These are phyloP conservation scores for Colletotrichum sublineola DNA, from an alignment of 2,329 filamentous ascomycete genomes.

Conservation along the genomic window DNA sequence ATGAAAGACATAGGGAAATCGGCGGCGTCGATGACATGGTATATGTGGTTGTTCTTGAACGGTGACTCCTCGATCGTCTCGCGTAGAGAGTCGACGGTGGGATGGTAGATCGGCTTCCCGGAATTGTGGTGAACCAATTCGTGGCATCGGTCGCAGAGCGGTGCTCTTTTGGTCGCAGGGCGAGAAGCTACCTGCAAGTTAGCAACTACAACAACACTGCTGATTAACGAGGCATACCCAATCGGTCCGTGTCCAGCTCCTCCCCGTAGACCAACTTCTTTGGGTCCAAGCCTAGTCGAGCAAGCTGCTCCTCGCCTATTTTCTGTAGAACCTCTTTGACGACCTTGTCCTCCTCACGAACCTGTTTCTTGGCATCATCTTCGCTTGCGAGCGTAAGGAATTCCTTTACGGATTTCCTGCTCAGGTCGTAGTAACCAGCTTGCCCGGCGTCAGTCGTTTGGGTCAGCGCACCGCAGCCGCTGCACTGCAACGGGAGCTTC, in stretches of 20 bases:
- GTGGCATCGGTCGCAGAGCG: slow-evolving; percentile 91
- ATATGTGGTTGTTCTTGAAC: slow-evolving; percentile 92
- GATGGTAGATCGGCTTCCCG: slow-evolving; percentile 81
- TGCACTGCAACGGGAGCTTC: slow-evolving; percentile 68
- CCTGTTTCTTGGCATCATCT: slow-evolving; percentile 38
- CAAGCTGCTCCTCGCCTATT: slow-evolving; percentile 57
- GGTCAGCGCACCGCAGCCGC: slow-evolving; percentile 74
- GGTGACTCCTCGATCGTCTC: slow-evolving; percentile 91
- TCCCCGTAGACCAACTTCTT: slow-evolving; percentile 53
- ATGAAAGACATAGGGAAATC: slow-evolving; percentile 97
- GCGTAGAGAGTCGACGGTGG: slow-evolving; percentile 82
- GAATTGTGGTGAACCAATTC: slow-evolving; percentile 80
- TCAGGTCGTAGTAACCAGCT: slow-evolving; percentile 69
- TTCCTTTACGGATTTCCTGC: slow-evolving; percentile 63
- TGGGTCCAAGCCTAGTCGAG: slow-evolving; percentile 62
- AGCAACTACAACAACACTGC: not conserved
- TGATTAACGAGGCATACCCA: slow-evolving; percentile 14
- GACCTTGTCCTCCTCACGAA: slow-evolving; percentile 59
- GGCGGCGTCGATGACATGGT: slow-evolving; percentile 93
- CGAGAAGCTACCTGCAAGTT: slow-evolving; percentile 14
- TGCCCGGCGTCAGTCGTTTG: slow-evolving; percentile 66
- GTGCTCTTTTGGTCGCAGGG: slow-evolving; percentile 50
- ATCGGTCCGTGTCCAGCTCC: slow-evolving; percentile 41
- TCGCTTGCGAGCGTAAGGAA: slow-evolving; percentile 58
- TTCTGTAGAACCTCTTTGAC: slow-evolving; percentile 60